These are phyloP conservation scores for Populus davidiana DNA, from an alignment of 345 rosid genomes.

Conservation along the genomic window DNA sequence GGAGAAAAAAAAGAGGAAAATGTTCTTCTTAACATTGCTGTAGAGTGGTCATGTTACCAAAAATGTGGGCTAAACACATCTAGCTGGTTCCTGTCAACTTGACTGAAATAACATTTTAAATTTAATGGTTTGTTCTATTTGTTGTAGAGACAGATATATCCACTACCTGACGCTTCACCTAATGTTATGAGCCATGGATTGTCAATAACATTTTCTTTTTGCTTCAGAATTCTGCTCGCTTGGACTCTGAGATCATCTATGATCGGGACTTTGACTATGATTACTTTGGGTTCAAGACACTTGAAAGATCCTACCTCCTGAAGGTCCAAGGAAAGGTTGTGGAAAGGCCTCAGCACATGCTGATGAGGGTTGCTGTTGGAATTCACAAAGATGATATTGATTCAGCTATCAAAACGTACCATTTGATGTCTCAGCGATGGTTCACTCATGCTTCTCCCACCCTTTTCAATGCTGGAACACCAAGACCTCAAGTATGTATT, in stretches of 20 bases:
- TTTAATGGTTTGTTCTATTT: neutral
- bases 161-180: neutral
- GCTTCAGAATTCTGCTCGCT: conserved; percentile 61
- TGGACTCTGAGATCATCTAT: conserved; percentile 91
- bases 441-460: conserved; percentile 97
- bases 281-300: conserved; percentile 89
- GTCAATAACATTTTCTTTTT: conserved; percentile 2
- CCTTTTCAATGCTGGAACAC: conserved; percentile 89
- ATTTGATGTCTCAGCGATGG: conserved; percentile 92
- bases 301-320: conserved; percentile 83
- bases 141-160: neutral
- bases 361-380: conserved; percentile 94
- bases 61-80: neutral
- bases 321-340: conserved; percentile 85
- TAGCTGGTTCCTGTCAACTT: neutral
- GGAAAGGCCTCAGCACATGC: conserved; percentile 90
- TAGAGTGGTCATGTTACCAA: neutral
- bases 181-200: neutral
- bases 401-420: conserved; percentile 70
- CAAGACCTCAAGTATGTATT: conserved; percentile 68
- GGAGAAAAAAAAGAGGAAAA: neutral
- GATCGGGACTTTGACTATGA: conserved; percentile 92
- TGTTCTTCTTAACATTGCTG: neutral
- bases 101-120: neutral
- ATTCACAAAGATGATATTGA: conserved; percentile 76